phyloP scores from a whole-genome alignment of 2,329 filamentous ascomycete species.

The Pseudogymnoascus destructans region DNA sequence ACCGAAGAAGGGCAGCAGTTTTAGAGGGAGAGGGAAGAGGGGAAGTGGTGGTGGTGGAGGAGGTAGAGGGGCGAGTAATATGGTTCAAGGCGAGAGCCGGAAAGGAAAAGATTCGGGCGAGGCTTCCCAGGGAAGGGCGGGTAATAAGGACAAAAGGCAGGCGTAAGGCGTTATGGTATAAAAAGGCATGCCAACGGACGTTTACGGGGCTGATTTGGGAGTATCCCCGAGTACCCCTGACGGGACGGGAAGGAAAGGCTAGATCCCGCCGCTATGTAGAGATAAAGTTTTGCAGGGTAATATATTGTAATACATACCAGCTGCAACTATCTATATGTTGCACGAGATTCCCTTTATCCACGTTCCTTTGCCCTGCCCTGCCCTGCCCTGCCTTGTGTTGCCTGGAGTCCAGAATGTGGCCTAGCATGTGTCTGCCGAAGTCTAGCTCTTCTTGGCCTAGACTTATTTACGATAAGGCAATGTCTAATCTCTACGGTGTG shows the following conservation, averaged over 20 bases:
- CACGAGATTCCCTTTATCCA: not conserved
- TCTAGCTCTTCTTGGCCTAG: not conserved
- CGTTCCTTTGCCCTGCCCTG: not conserved
- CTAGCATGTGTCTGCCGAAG: not conserved
- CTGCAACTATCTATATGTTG: not conserved
- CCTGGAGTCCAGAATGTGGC: not conserved
- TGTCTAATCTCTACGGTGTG: not conserved
- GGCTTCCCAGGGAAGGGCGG: not conserved
- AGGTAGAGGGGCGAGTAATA: not conserved
- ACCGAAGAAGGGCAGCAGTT: not conserved
- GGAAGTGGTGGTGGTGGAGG: not conserved
- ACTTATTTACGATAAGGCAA: not conserved
- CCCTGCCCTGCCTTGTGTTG: not conserved
- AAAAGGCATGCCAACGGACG: not conserved
- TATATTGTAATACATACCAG: not conserved
- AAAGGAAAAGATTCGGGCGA: not conserved
- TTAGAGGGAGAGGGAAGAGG: not conserved
- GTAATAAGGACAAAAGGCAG: not conserved
- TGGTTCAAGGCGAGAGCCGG: not conserved
- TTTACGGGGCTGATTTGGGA: not conserved
- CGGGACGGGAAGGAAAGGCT: not conserved
- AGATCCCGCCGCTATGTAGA: conserved; percentile 6
- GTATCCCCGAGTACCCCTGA: not conserved
- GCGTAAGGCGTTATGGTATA: not conserved
- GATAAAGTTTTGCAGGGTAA: conserved; percentile 4